Conservation (phyloP, 2,329 filamentous ascomycete species). For the Fusarium nematophilum region DNA sequence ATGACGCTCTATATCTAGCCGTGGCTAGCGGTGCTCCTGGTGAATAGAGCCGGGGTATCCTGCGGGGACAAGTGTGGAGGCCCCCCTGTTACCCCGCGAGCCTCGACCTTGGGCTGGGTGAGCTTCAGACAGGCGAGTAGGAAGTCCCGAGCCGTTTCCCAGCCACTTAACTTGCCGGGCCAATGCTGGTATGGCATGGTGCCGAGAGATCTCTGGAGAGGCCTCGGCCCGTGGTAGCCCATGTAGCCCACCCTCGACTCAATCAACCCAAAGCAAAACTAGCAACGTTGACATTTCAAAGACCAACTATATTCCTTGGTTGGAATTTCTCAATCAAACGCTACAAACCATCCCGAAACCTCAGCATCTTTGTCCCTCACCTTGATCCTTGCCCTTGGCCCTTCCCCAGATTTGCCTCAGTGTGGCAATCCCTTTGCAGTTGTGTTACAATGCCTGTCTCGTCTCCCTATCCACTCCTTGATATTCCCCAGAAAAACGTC, state of each 20-base stretch:
- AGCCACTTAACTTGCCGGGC: neutral
- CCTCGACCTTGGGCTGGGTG: neutral
- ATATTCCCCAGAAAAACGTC: constrained; percentile 59
- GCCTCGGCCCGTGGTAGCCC: constrained; percentile 13
- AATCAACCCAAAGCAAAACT: neutral
- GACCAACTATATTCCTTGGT: no score
- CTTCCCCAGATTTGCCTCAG: no score
- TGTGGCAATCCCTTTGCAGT: no score
- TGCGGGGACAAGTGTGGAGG: constrained; percentile 12
- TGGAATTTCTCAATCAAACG: neutral
- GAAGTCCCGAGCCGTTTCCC: neutral
- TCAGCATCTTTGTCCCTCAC: no score
- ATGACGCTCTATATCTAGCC: no score
- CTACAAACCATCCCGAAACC: no score
- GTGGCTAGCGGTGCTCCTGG: constrained; percentile 8
- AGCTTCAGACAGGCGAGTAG: no score
- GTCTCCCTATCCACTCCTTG: constrained; percentile 55
- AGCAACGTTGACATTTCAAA: neutral
- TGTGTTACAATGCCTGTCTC: constrained; percentile 54
- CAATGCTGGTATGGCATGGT: no score
- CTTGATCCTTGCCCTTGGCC: no score
- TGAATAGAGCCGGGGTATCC: constrained; percentile 12
- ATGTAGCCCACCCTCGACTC: neutral
- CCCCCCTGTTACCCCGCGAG: constrained; percentile 14
- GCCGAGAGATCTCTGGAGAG: constrained; percentile 10